Evolutionary conservation across 2,329 filamentous ascomycete genomes (phyloP).

Genomic region (Xylaria sp.): DNA sequence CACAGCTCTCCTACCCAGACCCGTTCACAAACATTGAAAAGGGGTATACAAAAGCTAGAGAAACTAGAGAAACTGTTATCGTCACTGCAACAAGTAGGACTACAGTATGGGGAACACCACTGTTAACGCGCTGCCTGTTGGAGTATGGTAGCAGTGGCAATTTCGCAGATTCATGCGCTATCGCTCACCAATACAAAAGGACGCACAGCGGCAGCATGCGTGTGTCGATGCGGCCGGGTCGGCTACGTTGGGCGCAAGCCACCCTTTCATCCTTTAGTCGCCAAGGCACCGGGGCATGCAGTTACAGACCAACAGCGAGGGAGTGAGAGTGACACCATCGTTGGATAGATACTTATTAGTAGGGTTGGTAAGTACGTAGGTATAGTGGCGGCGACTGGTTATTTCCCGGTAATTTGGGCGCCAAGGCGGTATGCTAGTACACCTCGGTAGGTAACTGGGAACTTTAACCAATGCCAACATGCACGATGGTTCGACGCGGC

Average conservation of each 20-base stretch:
- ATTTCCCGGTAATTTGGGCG: constrained; percentile 10
- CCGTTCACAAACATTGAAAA: not conserved
- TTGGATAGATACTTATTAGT: not conserved
- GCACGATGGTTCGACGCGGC: not conserved
- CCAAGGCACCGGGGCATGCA: constrained; percentile 13
- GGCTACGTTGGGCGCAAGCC: constrained; percentile 27
- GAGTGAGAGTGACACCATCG: not conserved
- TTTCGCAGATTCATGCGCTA: constrained; percentile 28
- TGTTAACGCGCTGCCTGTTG: not conserved
- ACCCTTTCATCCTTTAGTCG: constrained; percentile 9
- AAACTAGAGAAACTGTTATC: not conserved
- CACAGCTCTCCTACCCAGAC: not conserved
- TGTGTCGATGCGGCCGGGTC: constrained; percentile 28
- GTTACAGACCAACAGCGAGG: constrained; percentile 1
- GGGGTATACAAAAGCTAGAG: not conserved
- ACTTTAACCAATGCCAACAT: not conserved
- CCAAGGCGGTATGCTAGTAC: constrained; percentile 7
- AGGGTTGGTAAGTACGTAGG: no score
- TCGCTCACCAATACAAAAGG: constrained; percentile 6
- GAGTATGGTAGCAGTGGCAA: constrained; percentile 24
- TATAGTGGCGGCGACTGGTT: not conserved
- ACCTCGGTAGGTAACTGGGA: not conserved
- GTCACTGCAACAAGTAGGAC: not conserved
- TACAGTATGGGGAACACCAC: not conserved
- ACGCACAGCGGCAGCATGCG: constrained; percentile 10